Evolutionary conservation across 2,329 filamentous ascomycete species (phyloP), one percentile per base, ranked within the genome.

Genomic region (Metarhizium robertsii): DNA sequence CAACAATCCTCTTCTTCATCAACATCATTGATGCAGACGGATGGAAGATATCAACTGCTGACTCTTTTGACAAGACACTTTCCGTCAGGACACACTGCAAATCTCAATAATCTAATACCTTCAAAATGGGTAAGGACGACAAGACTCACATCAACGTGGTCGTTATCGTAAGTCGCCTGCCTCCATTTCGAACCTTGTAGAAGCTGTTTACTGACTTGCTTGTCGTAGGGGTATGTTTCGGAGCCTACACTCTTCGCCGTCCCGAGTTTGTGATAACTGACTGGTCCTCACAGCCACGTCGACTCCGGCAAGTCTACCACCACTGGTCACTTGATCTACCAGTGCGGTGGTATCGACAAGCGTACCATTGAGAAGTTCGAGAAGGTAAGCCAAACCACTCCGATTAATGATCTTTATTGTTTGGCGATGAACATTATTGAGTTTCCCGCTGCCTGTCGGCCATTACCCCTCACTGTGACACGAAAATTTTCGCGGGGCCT

Each of bases 321-420:
- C 78, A 88, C 78, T 70, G 85, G 86, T 78, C 86, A 92, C 84
- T 87, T 99, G 86, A 97, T 99, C 89, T 97, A 97, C 91, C 92
- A 99, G 88, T 97, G 94, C 85, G 94, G 94, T 88, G 94, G 94
- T 90, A 99, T 97, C 75, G 94, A 99, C 90, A 91, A 92, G 86
- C 92, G 94, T 91, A 97, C 92, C 79, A 99, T 99, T 77, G 94
- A 99, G 88, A 99, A 99, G 89, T 99, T 99, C 87, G 94, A 99
- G 92, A 99, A 99, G 90, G 91, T 95, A 79, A 75, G 85, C 59
- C 43, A 58, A 16, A 13, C 10, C 25, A 2, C 6, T 48, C 38
- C 13, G 38, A 5, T 40, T 5, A 5, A 40, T 40, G 14, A 40
- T 36, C 38, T 7, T 5, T 5, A 2, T 40, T 40, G 11, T 40